These are phyloP conservation scores for Myxozyma kluyveri DNA, from an alignment of 805 yeast species.

Conservation along the genomic window DNA sequence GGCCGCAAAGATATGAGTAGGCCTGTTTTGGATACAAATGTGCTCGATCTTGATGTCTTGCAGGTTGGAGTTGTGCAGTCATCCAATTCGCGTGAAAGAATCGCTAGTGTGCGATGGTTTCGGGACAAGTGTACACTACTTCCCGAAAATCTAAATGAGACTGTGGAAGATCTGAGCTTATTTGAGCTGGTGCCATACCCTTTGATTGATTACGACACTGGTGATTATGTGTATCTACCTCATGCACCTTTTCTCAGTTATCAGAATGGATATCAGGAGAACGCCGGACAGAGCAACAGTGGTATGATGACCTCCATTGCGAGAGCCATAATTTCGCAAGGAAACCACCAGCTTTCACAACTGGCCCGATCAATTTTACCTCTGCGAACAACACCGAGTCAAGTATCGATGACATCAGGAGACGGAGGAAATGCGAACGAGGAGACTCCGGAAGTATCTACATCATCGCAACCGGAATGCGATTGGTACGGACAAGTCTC, in stretches of 20 bases:
- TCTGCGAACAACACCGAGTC: conserved; percentile 10
- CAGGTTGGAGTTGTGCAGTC: conserved; percentile 27
- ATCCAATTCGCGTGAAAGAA: conserved; percentile 22
- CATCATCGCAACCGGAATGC: conserved; percentile 2
- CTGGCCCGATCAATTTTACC: conserved; percentile 27
- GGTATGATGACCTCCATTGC: conserved; percentile 23
- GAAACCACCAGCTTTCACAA: conserved; percentile 27
- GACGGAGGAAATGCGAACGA: conserved; percentile 1
- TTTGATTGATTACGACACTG: conserved; percentile 17
- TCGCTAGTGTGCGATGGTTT: conserved; percentile 28
- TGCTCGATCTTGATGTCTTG: conserved; percentile 14
- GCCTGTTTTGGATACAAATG: conserved; percentile 1
- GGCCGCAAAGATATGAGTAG: conserved; percentile 14
- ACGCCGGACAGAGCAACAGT: conserved; percentile 3
- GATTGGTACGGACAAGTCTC: conserved; percentile 30
- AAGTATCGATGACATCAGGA: conserved; percentile 10
- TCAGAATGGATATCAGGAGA: not conserved
- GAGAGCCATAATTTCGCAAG: conserved; percentile 23
- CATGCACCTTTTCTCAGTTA: conserved; percentile 19
- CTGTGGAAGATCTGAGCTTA: conserved; percentile 23
- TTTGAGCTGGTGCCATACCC: conserved; percentile 28
- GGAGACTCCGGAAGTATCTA: conserved; percentile 1
- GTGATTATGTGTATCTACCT: conserved; percentile 25
- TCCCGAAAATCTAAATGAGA: conserved; percentile 18
- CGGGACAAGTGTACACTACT: conserved; percentile 8